Evolutionary conservation across 495 filamentous ascomycete species (phyloP).

Genomic region (Penicillium diatomitis): DNA sequence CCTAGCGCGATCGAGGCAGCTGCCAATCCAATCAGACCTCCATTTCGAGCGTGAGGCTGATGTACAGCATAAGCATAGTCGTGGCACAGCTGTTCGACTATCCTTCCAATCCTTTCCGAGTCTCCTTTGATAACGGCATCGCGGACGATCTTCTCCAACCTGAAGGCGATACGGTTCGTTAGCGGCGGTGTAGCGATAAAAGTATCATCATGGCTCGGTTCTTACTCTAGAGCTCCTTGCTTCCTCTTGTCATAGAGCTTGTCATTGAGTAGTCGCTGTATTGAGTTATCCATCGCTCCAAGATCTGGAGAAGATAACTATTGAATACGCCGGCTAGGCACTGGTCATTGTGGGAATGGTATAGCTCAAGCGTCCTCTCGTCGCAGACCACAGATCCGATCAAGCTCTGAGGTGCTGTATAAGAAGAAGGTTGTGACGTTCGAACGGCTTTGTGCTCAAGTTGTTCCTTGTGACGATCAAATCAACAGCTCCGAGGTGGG

Average conservation of each 20-base stretch:
- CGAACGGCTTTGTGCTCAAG: neutral
- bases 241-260: conserved; percentile 98
- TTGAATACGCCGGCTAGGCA: conserved; percentile 23
- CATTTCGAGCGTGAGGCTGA: conserved; percentile 94
- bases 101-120: conserved; percentile 66
- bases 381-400: too few relatives aligned
- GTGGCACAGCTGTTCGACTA: conserved; percentile 92
- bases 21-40: conserved; percentile 90
- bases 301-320: conserved; percentile 11
- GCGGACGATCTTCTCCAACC: conserved; percentile 84
- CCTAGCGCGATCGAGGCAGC: conserved; percentile 95
- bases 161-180: conserved; percentile 23
- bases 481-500: conserved; percentile 8
- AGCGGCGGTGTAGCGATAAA: conserved; percentile 3
- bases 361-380: too few relatives aligned
- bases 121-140: conserved; percentile 71
- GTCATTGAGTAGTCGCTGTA: conserved; percentile 88
- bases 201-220: neutral
- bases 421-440: too few relatives aligned
- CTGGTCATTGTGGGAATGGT: conserved; percentile 25
- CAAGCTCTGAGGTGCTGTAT: too few relatives aligned
- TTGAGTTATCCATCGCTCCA: conserved; percentile 70
- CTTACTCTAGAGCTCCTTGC: conserved; percentile 92
- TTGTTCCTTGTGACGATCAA: neutral
- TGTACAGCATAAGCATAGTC: conserved; percentile 97